phyloP scores from a whole-genome alignment of 495 filamentous ascomycete genomes.

The Neurospora hispaniola region DNA sequence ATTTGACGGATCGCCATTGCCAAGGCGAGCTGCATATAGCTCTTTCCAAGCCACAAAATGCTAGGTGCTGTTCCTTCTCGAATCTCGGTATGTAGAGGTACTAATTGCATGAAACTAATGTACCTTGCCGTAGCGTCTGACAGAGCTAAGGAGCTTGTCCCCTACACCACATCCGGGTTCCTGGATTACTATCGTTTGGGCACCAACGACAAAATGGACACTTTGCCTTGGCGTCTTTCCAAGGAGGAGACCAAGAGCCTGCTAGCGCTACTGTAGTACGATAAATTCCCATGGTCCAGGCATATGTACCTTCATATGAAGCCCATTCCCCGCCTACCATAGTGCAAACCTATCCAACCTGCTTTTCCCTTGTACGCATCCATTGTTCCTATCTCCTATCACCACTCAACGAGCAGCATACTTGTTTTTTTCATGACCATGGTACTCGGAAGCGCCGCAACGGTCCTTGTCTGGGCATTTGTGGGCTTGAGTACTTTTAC shows the following conservation, averaged over 20 bases:
- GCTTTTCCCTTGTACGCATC: not conserved
- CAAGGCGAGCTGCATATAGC: not conserved
- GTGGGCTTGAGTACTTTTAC: not conserved
- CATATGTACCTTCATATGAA: not conserved
- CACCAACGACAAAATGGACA: not conserved
- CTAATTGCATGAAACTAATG: not conserved
- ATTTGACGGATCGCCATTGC: not conserved
- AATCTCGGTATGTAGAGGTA: not conserved
- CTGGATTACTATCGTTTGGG: not conserved
- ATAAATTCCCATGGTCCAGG: not conserved
- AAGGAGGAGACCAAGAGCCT: not conserved
- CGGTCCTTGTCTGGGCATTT: not conserved
- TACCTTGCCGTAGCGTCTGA: not conserved
- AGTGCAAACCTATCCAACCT: not conserved
- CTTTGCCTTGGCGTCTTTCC: not conserved
- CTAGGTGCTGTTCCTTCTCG: not conserved
- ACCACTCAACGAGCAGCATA: not conserved
- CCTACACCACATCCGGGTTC: not conserved
- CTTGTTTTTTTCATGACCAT: not conserved
- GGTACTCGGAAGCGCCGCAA: not conserved
- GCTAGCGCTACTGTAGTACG: not conserved
- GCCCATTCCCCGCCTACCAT: not conserved
- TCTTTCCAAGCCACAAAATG: not conserved
- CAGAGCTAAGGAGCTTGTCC: not conserved
- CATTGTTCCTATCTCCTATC: not conserved